These are phyloP conservation scores for Pythium aristosporum DNA, from an alignment of 352 stramenopile genomes.

Conservation along the genomic window DNA sequence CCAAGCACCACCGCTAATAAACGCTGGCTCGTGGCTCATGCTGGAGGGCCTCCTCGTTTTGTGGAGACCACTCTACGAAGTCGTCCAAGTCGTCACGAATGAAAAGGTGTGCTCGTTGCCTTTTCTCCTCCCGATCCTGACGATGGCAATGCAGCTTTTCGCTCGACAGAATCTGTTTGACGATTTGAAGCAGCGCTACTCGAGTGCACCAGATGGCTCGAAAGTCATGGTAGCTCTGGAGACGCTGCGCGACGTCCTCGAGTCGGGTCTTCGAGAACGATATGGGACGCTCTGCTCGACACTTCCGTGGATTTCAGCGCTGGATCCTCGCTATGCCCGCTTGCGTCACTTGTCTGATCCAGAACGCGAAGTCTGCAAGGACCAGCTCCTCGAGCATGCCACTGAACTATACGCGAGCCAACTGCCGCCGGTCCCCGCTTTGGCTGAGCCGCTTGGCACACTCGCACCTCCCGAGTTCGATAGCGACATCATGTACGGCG, in stretches of 20 bases:
- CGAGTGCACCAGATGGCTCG: not conserved
- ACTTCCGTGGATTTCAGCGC: constrained; percentile 39
- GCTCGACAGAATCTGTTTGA: constrained; percentile 29
- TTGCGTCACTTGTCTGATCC: constrained; percentile 43
- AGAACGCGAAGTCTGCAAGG: constrained; percentile 32
- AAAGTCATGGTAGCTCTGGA: constrained; percentile 13
- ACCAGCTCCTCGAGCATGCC: constrained; percentile 18
- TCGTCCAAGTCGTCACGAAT: constrained; percentile 35
- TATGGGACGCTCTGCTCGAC: constrained; percentile 25
- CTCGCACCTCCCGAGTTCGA: constrained; percentile 31
- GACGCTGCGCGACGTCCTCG: constrained; percentile 15
- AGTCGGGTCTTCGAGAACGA: constrained; percentile 3
- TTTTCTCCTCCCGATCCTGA: constrained; percentile 39
- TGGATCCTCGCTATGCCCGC: constrained; percentile 47
- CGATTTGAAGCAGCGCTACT: constrained; percentile 24
- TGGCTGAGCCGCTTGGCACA: constrained; percentile 21
- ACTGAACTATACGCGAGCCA: constrained; percentile 32
- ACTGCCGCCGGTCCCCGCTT: constrained; percentile 15
- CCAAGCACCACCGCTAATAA: not conserved
- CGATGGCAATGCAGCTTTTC: constrained; percentile 37
- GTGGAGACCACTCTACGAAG: constrained; percentile 42
- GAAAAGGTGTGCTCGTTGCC: constrained; percentile 38
- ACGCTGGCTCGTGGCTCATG: constrained; percentile 22
- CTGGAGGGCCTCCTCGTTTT: constrained; percentile 41
- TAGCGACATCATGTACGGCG: constrained; percentile 34